Base-by-base conservation (phyloP, 1,139 yeast species). In the Pichia sp. region DNA sequence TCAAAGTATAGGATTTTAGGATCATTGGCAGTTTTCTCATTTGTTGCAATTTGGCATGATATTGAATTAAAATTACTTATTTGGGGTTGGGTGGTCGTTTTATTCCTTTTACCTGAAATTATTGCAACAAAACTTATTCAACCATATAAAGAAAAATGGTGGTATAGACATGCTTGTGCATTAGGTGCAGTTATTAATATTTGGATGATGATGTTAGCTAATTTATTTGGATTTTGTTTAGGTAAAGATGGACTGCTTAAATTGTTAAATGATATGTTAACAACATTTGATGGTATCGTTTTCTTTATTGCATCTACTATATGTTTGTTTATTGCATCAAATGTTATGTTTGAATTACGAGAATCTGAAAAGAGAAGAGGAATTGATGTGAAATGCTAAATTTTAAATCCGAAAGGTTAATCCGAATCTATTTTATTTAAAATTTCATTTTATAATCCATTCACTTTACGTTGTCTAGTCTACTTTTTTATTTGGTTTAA, bases 181-280 rank as follows among this genome's bases (percentile, higher is more conserved):
- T 58, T 79, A 7, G 99, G 98, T 1, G 96, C 92, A 2, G 95
- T 89, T 28, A 61, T 75, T 18, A 94, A 92, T 65, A 85, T 94
- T 51, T 90, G 97, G 96, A 78, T 90, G 85, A 92, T 94, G 98
- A 90, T 94, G 92, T 76, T 88, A 57, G 97, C 97, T 31, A 94
- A 94, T 60, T 69, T 94, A 47, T 89, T 86, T 60, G 99, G 99
- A 0, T 94, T 92, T 66, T 92, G 97, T 60, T 74, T 92, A 40
- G 97, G 97, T 5, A 72, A 82, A 41, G 96, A 88, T 55, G 98
- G 98, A 1, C 82, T 90, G 35, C 57, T 74, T 40, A 72, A 74
- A 44, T 73, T 92, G 59, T 67, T 92, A 30, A 62, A 67, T 33
- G 89, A 84, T 51, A 83, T 92, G 78, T 79, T 89, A 60, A 73